Conservation (phyloP, 2,329 filamentous ascomycete genomes). For the Ustulina deusta region DNA sequence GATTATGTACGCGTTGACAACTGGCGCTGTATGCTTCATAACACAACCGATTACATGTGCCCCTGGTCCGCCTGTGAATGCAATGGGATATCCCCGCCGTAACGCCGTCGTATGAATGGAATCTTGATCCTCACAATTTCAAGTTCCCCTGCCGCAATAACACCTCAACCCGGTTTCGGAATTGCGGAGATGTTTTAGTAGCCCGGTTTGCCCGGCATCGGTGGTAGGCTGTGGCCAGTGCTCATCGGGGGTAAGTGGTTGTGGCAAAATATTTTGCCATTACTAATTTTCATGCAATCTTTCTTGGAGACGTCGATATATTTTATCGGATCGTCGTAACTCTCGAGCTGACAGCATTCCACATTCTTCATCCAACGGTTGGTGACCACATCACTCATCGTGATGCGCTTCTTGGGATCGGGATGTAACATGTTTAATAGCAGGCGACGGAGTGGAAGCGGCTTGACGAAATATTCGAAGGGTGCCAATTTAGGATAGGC, state of each 20-base stretch:
- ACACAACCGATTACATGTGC: conserved; percentile 25
- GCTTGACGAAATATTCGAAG: conserved; percentile 74
- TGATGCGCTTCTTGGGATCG: conserved; percentile 76
- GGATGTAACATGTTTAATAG: conserved; percentile 87
- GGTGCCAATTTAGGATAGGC: conserved; percentile 74
- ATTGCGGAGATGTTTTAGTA: conserved; percentile 53
- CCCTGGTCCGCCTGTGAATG: conserved; percentile 32
- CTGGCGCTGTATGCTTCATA: conserved; percentile 23
- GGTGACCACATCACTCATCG: conserved; percentile 75
- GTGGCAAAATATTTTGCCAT: conserved; percentile 68
- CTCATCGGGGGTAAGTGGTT: conserved; percentile 66
- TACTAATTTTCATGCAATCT: conserved; percentile 56
- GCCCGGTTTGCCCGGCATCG: conserved; percentile 68
- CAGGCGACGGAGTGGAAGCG: conserved; percentile 75
- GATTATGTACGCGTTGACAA: conserved; percentile 36
- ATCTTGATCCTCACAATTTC: conserved; percentile 12
- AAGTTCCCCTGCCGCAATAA: neutral
- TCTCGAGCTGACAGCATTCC: conserved; percentile 82
- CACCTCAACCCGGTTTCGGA: neutral
- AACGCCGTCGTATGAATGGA: conserved; percentile 38
- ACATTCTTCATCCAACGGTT: conserved; percentile 79
- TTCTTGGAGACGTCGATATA: conserved; percentile 73
- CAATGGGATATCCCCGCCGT: conserved; percentile 30
- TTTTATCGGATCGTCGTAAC: conserved; percentile 70
- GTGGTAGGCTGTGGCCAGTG: conserved; percentile 61